Evolutionary conservation across 345 rosid genomes (phyloP).

Genomic region (Eucalyptus melliodora): DNA sequence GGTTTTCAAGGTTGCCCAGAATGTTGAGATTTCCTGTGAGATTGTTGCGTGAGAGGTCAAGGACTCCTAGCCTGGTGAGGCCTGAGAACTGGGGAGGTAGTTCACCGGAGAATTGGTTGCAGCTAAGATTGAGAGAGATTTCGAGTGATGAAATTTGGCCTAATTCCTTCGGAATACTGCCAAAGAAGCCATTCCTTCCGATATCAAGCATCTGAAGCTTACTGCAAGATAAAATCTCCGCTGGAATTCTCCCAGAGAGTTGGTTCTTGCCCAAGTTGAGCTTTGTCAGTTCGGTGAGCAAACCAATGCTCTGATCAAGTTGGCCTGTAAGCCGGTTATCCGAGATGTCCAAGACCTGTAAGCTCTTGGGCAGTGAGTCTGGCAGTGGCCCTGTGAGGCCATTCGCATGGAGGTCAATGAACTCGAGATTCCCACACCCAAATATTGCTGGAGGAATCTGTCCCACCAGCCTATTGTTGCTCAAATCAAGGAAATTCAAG

Average conservation of each 20-base stretch:
- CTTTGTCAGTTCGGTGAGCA: slow-evolving; percentile 59
- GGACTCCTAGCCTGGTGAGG: slow-evolving; percentile 57
- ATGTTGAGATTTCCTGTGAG: slow-evolving; percentile 51
- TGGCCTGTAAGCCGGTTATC: slow-evolving; percentile 62
- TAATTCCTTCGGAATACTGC: slow-evolving; percentile 68
- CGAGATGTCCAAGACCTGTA: slow-evolving; percentile 63
- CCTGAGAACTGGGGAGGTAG: slow-evolving; percentile 68
- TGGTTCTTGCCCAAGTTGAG: slow-evolving; percentile 60
- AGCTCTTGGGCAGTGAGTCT: slow-evolving; percentile 45
- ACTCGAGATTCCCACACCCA: slow-evolving; percentile 56
- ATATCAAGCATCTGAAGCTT: slow-evolving; percentile 68
- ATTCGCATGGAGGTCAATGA: slow-evolving; percentile 74
- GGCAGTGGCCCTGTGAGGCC: slow-evolving; percentile 62
- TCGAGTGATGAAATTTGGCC: slow-evolving; percentile 69
- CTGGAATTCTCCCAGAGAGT: slow-evolving; percentile 58
- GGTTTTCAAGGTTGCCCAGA: slow-evolving; percentile 66
- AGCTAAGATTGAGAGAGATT: slow-evolving; percentile 85
- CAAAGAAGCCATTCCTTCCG: slow-evolving; percentile 59
- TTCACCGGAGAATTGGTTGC: slow-evolving; percentile 51
- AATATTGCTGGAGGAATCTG: slow-evolving; percentile 45
- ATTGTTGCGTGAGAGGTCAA: slow-evolving; percentile 78
- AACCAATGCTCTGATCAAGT: slow-evolving; percentile 46
- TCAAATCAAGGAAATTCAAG: slow-evolving; percentile 70
- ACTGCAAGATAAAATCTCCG: slow-evolving; percentile 56
- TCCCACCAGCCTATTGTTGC: slow-evolving; percentile 53